These are phyloP conservation scores for Monilinia fructigena DNA, from an alignment of 2,329 filamentous ascomycete species.

Conservation along the genomic window DNA sequence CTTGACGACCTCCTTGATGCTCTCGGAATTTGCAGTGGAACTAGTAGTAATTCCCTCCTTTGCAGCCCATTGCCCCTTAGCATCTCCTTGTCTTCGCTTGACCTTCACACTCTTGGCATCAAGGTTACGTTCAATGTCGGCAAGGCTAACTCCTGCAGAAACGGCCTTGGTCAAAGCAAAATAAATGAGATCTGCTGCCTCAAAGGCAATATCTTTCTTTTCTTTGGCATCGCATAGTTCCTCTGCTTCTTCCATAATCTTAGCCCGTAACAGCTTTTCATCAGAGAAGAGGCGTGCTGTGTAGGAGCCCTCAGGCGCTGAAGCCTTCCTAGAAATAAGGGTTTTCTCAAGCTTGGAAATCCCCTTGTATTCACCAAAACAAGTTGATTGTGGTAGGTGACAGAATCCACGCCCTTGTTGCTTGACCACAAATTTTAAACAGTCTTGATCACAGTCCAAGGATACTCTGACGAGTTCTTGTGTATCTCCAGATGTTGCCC, in stretches of 20 bases:
- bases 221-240: constrained; percentile 86
- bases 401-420: constrained; percentile 92
- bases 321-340: constrained; percentile 74
- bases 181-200: constrained; percentile 93
- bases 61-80: constrained; percentile 88
- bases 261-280: constrained; percentile 81
- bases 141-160: constrained; percentile 76
- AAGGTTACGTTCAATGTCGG: constrained; percentile 87
- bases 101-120: constrained; percentile 96
- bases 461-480: constrained; percentile 84
- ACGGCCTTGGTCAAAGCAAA: constrained; percentile 92
- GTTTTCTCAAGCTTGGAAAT: constrained; percentile 86
- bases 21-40: constrained; percentile 33
- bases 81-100: constrained; percentile 87
- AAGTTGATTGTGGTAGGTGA: constrained; percentile 86
- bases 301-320: constrained; percentile 86
- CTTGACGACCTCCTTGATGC: constrained; percentile 45
- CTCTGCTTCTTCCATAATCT: constrained; percentile 98
- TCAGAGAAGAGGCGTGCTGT: constrained; percentile 92
- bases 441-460: constrained; percentile 91
- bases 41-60: constrained; percentile 65
- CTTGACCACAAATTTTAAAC: constrained; percentile 82
- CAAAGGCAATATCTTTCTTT: constrained; percentile 83
- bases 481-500: constrained; percentile 87
- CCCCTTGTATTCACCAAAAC: constrained; percentile 82